These are phyloP conservation scores for Gymnopilus dilepis DNA, from an alignment of 768 basidiomycete genomes.

Conservation along the genomic window DNA sequence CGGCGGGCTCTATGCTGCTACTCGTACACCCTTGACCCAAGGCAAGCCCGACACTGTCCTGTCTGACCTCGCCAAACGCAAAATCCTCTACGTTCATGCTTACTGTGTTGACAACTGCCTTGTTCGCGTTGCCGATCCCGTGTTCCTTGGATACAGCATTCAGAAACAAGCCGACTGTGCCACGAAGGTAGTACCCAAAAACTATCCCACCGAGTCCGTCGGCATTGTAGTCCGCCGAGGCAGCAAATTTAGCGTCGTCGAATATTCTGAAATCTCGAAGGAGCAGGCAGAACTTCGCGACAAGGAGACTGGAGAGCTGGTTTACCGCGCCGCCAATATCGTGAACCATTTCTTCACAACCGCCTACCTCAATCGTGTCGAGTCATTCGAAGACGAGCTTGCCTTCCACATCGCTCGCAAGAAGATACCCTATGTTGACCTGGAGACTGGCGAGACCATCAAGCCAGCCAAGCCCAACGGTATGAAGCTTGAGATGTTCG, in stretches of 20 bases:
- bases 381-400: constrained; percentile 84
- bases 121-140: constrained; percentile 94
- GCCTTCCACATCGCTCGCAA: constrained; percentile 98
- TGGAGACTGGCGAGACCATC: constrained; percentile 66
- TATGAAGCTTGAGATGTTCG: constrained; percentile 98
- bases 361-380: constrained; percentile 76
- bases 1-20: constrained; percentile 95
- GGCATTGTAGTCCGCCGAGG: constrained; percentile 90
- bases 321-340: constrained; percentile 96
- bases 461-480: constrained; percentile 94
- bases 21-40: constrained; percentile 73
- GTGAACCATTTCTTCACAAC: constrained; percentile 98
- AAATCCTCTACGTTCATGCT: constrained; percentile 87
- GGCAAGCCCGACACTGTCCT: constrained; percentile 75
- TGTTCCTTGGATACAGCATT: constrained; percentile 96
- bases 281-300: constrained; percentile 85
- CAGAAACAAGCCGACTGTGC: constrained; percentile 87
- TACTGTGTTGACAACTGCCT: constrained; percentile 99
- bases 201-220: constrained; percentile 85
- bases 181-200: constrained; percentile 95
- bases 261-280: constrained; percentile 94
- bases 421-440: constrained; percentile 88
- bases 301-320: constrained; percentile 71
- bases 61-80: constrained; percentile 76
- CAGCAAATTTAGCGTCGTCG: constrained; percentile 89